These are phyloP conservation scores for Oryza brachyantha DNA, from an alignment of 176 grass and related monocot genomes.

Conservation along the genomic window DNA sequence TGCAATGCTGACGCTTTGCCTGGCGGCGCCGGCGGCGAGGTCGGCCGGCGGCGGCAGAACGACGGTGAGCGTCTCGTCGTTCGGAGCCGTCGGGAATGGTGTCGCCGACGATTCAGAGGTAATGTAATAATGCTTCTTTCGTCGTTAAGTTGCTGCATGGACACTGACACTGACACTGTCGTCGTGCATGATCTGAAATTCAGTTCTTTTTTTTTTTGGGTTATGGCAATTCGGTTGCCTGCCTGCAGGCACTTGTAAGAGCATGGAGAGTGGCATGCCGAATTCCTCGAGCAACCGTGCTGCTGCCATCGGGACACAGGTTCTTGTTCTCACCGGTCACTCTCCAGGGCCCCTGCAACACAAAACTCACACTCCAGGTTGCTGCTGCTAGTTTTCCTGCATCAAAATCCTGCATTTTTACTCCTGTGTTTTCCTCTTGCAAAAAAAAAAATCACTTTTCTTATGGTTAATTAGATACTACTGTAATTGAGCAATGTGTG, in stretches of 20 bases:
- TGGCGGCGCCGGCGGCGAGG: not conserved
- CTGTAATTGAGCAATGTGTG: not conserved
- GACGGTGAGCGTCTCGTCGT: conserved; percentile 45
- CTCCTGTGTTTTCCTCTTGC: not conserved
- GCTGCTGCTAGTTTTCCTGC: not conserved
- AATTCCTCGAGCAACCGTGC: conserved; percentile 43
- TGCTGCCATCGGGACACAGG: conserved; percentile 42
- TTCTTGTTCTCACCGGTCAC: conserved; percentile 55
- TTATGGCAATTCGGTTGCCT: not conserved
- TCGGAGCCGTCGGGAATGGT: conserved; percentile 61
- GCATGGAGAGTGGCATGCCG: conserved; percentile 66
- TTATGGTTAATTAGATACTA: not conserved
- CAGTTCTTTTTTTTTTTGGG: no score
- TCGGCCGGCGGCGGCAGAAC: conserved; percentile 36
- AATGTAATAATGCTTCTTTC: not conserved
- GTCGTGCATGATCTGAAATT: not conserved
- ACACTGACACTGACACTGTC: not conserved
- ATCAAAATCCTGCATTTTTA: not conserved
- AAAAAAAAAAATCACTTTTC: no score
- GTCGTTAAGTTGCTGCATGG: not conserved
- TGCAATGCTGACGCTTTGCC: conserved; percentile 10
- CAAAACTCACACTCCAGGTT: conserved; percentile 59
- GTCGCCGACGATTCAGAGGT: conserved; percentile 66
- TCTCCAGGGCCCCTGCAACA: conserved; percentile 64
- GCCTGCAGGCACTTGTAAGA: conserved; percentile 51